Conservation (phyloP, 257 asterid genomes). For the Solanum raphanifolium region DNA sequence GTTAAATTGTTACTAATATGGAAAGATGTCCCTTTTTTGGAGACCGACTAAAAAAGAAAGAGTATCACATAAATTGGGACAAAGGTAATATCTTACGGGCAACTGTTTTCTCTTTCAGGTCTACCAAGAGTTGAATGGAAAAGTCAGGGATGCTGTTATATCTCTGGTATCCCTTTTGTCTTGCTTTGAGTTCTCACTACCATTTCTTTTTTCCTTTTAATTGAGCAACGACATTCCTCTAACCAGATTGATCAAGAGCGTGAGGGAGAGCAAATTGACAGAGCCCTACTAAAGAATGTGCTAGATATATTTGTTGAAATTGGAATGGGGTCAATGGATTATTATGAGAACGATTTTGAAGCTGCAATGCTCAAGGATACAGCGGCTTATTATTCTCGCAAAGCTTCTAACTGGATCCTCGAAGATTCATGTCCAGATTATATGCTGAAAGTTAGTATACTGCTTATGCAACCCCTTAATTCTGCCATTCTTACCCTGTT, state of each 20-base stretch:
- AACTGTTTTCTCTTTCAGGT: slow-evolving; percentile 45
- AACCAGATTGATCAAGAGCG: slow-evolving; percentile 91
- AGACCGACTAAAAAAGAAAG: neutral
- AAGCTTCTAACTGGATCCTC: slow-evolving; percentile 95
- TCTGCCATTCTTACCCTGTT: neutral
- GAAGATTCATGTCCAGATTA: slow-evolving; percentile 99
- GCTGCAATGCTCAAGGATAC: slow-evolving; percentile 74
- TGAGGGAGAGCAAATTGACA: slow-evolving; percentile 94
- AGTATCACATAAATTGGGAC: neutral
- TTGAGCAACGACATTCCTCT: neutral
- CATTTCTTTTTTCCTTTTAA: neutral
- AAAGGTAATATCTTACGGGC: neutral
- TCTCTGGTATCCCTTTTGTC: slow-evolving; percentile 52
- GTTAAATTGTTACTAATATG: neutral
- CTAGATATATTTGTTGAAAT: slow-evolving; percentile 94
- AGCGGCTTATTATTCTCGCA: slow-evolving; percentile 92
- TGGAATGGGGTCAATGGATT: slow-evolving; percentile 90
- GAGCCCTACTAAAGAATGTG: slow-evolving; percentile 85
- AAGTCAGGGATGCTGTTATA: slow-evolving; percentile 92
- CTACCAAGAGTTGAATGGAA: slow-evolving; percentile 61
- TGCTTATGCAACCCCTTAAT: neutral
- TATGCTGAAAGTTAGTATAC: slow-evolving; percentile 61
- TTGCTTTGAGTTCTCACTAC: neutral
- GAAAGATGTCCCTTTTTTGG: neutral
- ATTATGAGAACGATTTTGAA: slow-evolving; percentile 84